A percentile compares a stretch with the other conserved stretches of the same genome.
phyloP scores from a whole-genome alignment of 768 basidiomycete genomes.

The Leucosporidium scottii region DNA sequence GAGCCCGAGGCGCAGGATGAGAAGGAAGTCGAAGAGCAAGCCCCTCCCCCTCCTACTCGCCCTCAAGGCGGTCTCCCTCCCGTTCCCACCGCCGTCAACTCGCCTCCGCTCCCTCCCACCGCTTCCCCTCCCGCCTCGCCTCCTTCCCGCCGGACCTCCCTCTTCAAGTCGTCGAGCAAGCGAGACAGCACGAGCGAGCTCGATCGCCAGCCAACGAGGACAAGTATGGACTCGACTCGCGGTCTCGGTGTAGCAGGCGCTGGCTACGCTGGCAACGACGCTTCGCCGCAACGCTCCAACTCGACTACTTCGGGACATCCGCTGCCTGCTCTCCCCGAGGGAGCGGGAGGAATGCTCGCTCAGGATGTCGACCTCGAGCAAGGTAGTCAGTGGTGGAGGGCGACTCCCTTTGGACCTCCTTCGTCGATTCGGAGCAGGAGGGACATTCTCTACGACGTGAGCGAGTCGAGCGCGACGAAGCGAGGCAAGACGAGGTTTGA shows the following conservation, averaged over 20 bases:
- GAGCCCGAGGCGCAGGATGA: conserved; percentile 13
- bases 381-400: conserved; percentile 19
- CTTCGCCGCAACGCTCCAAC: too few relatives aligned
- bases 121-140: not conserved
- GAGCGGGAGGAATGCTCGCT: too few relatives aligned
- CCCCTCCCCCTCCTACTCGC: conserved; percentile 22
- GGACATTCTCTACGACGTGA: conserved; percentile 1
- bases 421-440: not conserved
- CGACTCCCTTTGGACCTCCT: not conserved
- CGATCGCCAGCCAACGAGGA: not conserved
- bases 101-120: not conserved
- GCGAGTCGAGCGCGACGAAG: conserved; percentile 1
- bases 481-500: conserved; percentile 2
- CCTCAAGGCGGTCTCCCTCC: conserved; percentile 14
- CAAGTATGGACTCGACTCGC: too few relatives aligned
- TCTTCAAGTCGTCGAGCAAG: conserved; percentile 10
- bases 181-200: conserved; percentile 5
- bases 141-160: not conserved
- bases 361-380: conserved; percentile 14
- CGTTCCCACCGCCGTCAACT: too few relatives aligned
- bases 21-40: conserved; percentile 5
- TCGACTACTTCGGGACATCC: too few relatives aligned
- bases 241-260: too few relatives aligned
- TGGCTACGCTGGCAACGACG: too few relatives aligned
- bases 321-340: too few relatives aligned